Conservation (phyloP, 192 early-diverging fungal species). For the Entomortierella lignicola region DNA sequence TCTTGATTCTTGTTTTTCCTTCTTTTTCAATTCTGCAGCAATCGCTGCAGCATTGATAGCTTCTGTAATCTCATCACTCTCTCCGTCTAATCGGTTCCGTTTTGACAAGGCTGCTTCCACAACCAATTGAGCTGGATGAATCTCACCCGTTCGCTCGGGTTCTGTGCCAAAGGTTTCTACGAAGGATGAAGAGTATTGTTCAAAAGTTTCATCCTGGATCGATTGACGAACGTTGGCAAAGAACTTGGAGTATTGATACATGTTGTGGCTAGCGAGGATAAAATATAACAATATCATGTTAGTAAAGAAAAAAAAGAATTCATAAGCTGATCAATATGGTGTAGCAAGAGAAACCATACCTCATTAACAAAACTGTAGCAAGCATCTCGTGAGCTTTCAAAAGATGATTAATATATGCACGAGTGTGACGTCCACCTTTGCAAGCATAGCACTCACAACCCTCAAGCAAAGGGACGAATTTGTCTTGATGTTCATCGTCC, state of each 20-base stretch:
- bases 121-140: constrained; percentile 28
- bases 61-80: background rate
- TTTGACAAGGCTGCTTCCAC: constrained; percentile 28
- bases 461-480: constrained; percentile 71
- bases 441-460: constrained; percentile 78
- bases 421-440: constrained; percentile 65
- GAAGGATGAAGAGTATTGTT: constrained; percentile 16
- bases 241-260: constrained; percentile 53
- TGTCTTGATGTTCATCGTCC: constrained; percentile 62
- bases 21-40: constrained; percentile 11
- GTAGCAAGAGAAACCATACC: constrained; percentile 34
- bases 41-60: background rate
- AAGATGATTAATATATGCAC: constrained; percentile 82
- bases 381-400: constrained; percentile 82
- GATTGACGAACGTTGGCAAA: constrained; percentile 39
- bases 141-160: constrained; percentile 31
- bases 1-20: background rate
- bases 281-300: background rate
- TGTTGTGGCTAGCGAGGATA: constrained; percentile 42
- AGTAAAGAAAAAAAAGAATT: background rate
- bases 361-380: constrained; percentile 77
- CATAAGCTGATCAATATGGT: background rate
- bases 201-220: constrained; percentile 47
- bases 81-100: constrained; percentile 18
- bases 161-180: constrained; percentile 25